Base-by-base conservation (phyloP, 2,329 filamentous ascomycete species). In the Whalleya microplaca region DNA sequence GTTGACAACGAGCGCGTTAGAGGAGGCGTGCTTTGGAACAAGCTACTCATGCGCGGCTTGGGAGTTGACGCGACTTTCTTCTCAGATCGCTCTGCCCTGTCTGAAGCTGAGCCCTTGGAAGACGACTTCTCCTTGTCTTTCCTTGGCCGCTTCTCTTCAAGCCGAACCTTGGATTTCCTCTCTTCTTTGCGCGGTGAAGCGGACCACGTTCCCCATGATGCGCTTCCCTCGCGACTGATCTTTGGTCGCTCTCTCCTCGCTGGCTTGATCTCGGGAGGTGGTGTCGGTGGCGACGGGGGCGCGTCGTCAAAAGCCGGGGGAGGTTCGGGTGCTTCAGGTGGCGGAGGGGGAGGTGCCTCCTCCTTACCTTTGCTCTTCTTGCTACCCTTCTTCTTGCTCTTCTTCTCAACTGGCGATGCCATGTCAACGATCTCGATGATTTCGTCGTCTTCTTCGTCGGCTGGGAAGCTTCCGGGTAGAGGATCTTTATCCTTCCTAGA, bases 161-260 rank as follows among this genome's bases (percentile, higher is more conserved):
- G 84, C 58, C 83, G 86, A 53, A 87, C 86, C 68, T 84, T 89
- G 0, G 86, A 70, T 60, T 78, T 81, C 65, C 84, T 85, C 63
- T 89, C 87, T 61, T 87, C 84, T 71, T 75, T 68, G 65, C 70
- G 61, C 75, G 80, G 74, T 2, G 82, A 77, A 16, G 85, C 81
- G 18, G 83, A 84, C 89, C 89, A 94, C 71, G 86, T 85, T 37
- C 87, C 88, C 91, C 92, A 95, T 27, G 89, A 86, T 12, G 84
- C 79, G 37, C 80, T 81, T 56, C 84, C 81, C 40, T 89, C 87
- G 55, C 91, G 89, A 64, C 86, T 90, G 61, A 92, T 84, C 68
- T 88, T 91, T 23, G 89, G 78, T 14, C 92, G 88, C 61, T 96
- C 90, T 71, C 89, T 96, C 74, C 86, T 91, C 2, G 80, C 80